Base-by-base conservation (phyloP, 2,329 filamentous ascomycete species). In the Penicillium freii region DNA sequence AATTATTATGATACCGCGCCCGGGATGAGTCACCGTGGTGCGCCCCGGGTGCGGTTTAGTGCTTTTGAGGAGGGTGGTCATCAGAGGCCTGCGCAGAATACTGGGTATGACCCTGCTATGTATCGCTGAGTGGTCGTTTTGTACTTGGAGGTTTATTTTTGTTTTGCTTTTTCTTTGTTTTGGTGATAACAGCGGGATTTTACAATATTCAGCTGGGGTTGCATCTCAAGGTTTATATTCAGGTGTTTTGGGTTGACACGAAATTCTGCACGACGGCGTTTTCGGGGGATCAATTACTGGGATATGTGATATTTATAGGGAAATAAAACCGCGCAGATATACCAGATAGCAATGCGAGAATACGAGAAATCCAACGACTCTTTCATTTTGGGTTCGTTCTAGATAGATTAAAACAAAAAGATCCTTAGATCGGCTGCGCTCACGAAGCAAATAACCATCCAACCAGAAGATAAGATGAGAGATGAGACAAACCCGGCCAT, bases 51-150 rank as follows among this genome's bases (percentile, higher is more conserved):
- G 47, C 58, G 62, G 11, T 70, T 68, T 54, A 65, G 62, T 44
- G 51, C 58, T 42, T 62, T 60, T 57, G 64, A 65, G 44, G 62
- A 61, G 56, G 57, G 27, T 23, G 54, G 50, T 9, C 66, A 75
- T 61, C 57, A 54, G 13, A 60, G 63, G 39, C 67, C 67, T 3
- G 51, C 58, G 21, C 68, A 71, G 58, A 68, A 75, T 58, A 75
- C 73, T 25, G 65, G 63, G 3, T 76, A 76, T 69, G 74, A 75
- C 36, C 65, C 72, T 38, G 66, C 62, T 13, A 64, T 62, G 36
- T 71, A 73, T 63, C 65, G 71, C 34, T 74, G 58, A 72, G 54
- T 15, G 50, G 5, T 7, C 1, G 3, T 29, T 29, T 31, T 19
- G 19, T 34, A 25, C 5, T 34, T 23, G n/a, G 9, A 29, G 36